phyloP scores from a whole-genome alignment of 75 land plant genomes.

The Picea sitchensis region DNA sequence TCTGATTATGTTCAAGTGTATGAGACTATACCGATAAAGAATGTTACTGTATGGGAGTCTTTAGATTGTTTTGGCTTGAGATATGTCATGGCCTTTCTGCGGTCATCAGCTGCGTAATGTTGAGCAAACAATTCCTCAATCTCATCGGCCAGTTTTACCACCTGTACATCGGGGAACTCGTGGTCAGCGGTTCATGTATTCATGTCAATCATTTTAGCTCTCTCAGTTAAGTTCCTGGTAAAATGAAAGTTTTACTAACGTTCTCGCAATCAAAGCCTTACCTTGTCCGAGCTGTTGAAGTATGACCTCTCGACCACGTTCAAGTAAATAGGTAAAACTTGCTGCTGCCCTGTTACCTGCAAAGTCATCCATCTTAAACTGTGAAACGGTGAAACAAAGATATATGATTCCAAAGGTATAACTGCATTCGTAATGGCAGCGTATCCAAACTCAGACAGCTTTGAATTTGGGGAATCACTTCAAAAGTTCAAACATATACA shows the following conservation, averaged over 20 bases:
- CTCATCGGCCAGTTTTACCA: slow-evolving; percentile 65
- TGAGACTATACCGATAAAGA: slow-evolving; percentile 68
- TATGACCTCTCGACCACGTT: slow-evolving; percentile 83
- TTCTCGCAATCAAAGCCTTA: slow-evolving; percentile 7
- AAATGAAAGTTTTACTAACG: no score
- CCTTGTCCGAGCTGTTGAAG: slow-evolving; percentile 92
- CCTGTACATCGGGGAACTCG: slow-evolving; percentile 29
- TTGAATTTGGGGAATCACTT: no score
- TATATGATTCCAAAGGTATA: no score
- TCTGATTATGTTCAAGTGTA: no score
- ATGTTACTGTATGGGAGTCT: slow-evolving; percentile 85
- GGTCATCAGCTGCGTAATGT: slow-evolving; percentile 67
- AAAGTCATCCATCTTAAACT: slow-evolving; percentile 2
- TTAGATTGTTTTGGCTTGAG: slow-evolving; percentile 70
- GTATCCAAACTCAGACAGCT: no score
- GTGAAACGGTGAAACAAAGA: no score
- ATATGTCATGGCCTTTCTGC: slow-evolving; percentile 82
- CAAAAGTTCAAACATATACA: no score
- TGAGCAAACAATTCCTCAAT: slow-evolving; percentile 81
- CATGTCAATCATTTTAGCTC: not conserved
- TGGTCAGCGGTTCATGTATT: not conserved
- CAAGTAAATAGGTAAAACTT: slow-evolving; percentile 68
- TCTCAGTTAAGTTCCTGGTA: not conserved
- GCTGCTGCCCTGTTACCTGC: slow-evolving; percentile 74
- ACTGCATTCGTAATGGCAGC: no score